A percentile compares a stretch with the other conserved stretches of the same genome.
These are phyloP conservation scores for Cyberlindnera lachancei DNA, from an alignment of 805 yeast genomes.

Conservation along the genomic window DNA sequence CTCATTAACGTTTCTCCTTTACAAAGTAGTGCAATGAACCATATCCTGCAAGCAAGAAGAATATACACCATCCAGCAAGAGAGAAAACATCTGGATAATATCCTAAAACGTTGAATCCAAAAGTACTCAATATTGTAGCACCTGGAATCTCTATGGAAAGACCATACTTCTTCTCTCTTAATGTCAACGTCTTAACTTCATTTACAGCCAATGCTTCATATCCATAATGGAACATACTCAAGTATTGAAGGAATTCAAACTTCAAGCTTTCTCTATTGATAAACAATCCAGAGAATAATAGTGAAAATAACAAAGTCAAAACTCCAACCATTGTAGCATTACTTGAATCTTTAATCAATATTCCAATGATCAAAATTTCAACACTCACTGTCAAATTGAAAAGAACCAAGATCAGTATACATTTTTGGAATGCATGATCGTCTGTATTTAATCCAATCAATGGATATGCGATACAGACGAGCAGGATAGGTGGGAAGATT, in stretches of 20 bases:
- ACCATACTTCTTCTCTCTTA: conserved; percentile 87
- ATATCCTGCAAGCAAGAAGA: conserved; percentile 66
- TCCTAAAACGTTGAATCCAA: conserved; percentile 85
- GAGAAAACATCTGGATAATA: conserved; percentile 58
- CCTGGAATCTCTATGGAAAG: conserved; percentile 95
- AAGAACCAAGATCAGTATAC: conserved; percentile 61
- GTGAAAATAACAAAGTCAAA: conserved; percentile 71
- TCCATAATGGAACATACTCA: conserved; percentile 92
- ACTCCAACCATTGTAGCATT: conserved; percentile 89
- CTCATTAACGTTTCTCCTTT: conserved; percentile 50
- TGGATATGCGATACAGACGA: conserved; percentile 80
- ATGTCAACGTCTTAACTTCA: conserved; percentile 80
- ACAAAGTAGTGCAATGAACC: conserved; percentile 64
- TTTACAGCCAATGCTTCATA: conserved; percentile 89
- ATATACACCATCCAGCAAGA: conserved; percentile 47
- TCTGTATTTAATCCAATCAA: conserved; percentile 81
- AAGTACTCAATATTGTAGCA: conserved; percentile 90
- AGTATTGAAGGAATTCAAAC: conserved; percentile 69
- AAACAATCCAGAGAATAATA: conserved; percentile 89
- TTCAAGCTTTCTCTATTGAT: conserved; percentile 66
- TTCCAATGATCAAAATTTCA: conserved; percentile 82
- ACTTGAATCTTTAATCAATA: conserved; percentile 79
- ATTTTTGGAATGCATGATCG: conserved; percentile 63
- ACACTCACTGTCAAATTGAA: conserved; percentile 85
- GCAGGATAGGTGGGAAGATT: conserved; percentile 82